These are phyloP conservation scores for Sarcomyxa edulis DNA, from an alignment of 768 basidiomycete genomes.

Conservation along the genomic window DNA sequence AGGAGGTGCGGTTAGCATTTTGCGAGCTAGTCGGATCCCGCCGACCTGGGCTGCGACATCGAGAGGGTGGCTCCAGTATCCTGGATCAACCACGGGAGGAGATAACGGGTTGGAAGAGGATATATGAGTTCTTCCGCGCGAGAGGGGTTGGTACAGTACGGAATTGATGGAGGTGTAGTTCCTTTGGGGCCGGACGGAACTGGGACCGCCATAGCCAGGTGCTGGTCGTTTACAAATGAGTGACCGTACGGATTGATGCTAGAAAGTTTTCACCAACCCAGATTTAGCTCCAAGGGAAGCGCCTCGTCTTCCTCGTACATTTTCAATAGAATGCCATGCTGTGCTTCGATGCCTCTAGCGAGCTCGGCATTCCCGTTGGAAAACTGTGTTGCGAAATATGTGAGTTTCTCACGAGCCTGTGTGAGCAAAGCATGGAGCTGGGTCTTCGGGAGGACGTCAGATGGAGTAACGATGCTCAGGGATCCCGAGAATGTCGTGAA, in stretches of 20 bases:
- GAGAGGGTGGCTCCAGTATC: conserved; percentile 30
- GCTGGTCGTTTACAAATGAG: conserved; percentile 14
- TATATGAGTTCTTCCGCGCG: conserved; percentile 42
- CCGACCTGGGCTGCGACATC: conserved; percentile 27
- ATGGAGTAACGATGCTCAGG: conserved; percentile 20
- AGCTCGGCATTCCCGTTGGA: conserved; percentile 26
- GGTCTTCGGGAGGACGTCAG: conserved; percentile 17
- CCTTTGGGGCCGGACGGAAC: conserved; percentile 14
- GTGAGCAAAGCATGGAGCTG: conserved; percentile 13
- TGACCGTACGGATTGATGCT: background rate
- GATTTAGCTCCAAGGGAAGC: conserved; percentile 23
- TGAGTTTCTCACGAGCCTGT: conserved; percentile 15
- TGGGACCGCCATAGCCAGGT: conserved; percentile 27
- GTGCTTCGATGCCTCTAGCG: conserved; percentile 22
- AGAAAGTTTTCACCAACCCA: conserved; percentile 15
- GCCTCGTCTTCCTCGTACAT: conserved; percentile 18
- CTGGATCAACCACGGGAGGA: conserved; percentile 44
- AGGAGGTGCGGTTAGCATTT: conserved; percentile 21
- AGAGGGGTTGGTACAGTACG: conserved; percentile 29
- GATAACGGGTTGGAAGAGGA: conserved; percentile 34
- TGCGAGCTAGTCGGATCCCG: conserved; percentile 24
- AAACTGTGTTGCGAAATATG: conserved; percentile 19
- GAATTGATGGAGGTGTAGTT: conserved; percentile 28
- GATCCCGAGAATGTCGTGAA: conserved; percentile 24
- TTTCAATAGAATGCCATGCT: conserved; percentile 18